Evolutionary conservation across 192 early-diverging fungal genomes (phyloP).

Genomic region (Backusella circina): DNA sequence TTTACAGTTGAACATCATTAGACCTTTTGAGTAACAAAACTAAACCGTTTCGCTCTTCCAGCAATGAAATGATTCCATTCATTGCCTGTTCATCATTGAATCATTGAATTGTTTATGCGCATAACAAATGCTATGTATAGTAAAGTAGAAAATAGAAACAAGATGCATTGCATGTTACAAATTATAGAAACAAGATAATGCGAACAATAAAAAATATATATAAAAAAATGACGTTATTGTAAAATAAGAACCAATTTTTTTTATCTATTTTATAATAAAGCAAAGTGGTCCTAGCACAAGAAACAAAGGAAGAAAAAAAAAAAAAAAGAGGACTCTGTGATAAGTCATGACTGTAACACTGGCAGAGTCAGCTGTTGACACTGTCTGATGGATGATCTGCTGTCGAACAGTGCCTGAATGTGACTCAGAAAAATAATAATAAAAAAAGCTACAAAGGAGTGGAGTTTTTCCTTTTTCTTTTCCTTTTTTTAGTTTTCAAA

Average conservation of each 20-base stretch:
- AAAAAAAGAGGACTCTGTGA: neutral
- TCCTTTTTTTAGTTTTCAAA: neutral
- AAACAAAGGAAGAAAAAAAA: no score
- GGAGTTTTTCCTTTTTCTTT: neutral
- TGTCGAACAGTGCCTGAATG: slow-evolving; percentile 4
- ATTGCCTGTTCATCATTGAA: neutral
- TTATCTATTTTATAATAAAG: neutral
- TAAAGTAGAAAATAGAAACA: no score
- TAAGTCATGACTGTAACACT: neutral
- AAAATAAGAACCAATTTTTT: neutral
- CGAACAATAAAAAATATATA: neutral
- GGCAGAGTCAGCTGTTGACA: neutral
- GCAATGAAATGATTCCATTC: neutral
- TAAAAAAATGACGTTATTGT: neutral
- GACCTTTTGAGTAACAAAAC: neutral
- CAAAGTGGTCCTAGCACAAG: neutral
- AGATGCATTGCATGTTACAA: neutral
- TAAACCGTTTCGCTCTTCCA: neutral
- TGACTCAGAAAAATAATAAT: slow-evolving; percentile 1
- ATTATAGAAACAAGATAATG: neutral
- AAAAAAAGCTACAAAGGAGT: neutral
- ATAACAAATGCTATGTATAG: neutral
- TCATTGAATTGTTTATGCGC: neutral
- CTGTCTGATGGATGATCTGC: neutral
- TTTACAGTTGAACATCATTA: neutral